Evolutionary conservation across 345 rosid species (phyloP), one percentile per base, ranked within the genome.

Genomic region (Brassica carinata): DNA sequence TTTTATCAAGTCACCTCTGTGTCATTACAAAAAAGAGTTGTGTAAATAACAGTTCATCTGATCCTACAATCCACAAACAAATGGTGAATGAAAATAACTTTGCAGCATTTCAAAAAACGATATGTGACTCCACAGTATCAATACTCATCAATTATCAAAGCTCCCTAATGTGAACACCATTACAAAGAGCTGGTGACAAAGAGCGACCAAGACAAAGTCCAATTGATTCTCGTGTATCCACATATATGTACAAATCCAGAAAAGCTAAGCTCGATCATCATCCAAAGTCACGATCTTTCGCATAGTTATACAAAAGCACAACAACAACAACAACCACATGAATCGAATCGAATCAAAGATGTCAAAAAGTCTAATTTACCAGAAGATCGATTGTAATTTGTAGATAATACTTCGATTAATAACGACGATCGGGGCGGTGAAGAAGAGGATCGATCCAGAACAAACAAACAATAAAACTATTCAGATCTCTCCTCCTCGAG

Each of bases 381-480:
- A 74, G 83, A 88, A 77, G 88, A 89, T 87, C 87, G 92, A 86
- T 83, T 86, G 4, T 10, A 8, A 9, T 9, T 51, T 51, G 80
- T 81, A 77, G 14, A 55, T 11, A 63, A 18, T 34, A 40, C 45
- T 74, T 27, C 33, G 66, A 58, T 69, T 10, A 72, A 84, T 14
- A 65, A 53, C 18, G 82, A 85, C 55, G 91, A 90, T 90, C 90
- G 89, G 82, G 83, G 58, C 1, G 62, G 36, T 38, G 76, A 74
- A 27, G 71, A 82, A 63, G 30, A 61, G 65, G 82, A 80, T 76
- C 86, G 83, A 81, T 85, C 82, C 62, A 67, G 58, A 67, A 57
- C 68, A 75, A 26, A 58, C 64, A 61, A 57, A 26, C 62, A 57
- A 74, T 0, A 74, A 45, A 75, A 34, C 62, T 69, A 23, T 58